These are phyloP conservation scores for Aotearoamyces nothofagi DNA, from an alignment of 2,329 filamentous ascomycete species.

Conservation along the genomic window DNA sequence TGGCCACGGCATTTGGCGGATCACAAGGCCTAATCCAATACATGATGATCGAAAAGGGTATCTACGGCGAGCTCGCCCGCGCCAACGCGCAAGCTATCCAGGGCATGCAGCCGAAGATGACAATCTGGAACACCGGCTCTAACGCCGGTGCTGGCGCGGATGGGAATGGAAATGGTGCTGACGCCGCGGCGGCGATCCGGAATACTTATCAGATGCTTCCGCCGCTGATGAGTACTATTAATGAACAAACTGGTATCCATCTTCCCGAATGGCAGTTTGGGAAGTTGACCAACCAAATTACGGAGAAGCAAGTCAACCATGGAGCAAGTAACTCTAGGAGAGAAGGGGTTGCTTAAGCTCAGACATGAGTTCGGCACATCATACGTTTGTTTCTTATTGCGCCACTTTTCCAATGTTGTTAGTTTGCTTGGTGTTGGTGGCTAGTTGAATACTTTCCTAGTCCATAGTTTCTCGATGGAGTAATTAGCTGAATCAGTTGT, in stretches of 20 bases:
- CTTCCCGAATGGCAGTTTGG: slow-evolving; percentile 66
- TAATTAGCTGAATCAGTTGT: too few relatives aligned
- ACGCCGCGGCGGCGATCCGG: slow-evolving; percentile 49
- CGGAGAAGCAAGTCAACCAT: too few relatives aligned
- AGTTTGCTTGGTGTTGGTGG: too few relatives aligned
- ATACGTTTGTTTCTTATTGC: too few relatives aligned
- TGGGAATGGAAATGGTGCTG: slow-evolving; percentile 29
- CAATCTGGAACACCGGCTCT: slow-evolving; percentile 69
- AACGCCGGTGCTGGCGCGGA: slow-evolving; percentile 23
- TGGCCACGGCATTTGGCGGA: slow-evolving; percentile 61
- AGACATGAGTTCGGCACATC: too few relatives aligned
- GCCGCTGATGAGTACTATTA: slow-evolving; percentile 69
- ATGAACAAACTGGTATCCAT: slow-evolving; percentile 75
- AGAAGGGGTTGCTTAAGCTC: too few relatives aligned
- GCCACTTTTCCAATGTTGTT: too few relatives aligned
- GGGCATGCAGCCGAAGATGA: slow-evolving; percentile 78
- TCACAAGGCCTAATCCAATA: slow-evolving; percentile 67
- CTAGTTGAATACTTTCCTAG: too few relatives aligned
- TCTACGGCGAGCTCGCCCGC: slow-evolving; percentile 61
- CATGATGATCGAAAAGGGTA: slow-evolving; percentile 76
- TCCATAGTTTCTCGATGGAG: too few relatives aligned
- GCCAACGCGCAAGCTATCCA: slow-evolving; percentile 64
- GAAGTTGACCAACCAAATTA: too few relatives aligned
- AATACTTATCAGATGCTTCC: slow-evolving; percentile 78
- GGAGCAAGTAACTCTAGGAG: too few relatives aligned